Evolutionary conservation across 2,329 filamentous ascomycete species (phyloP).

Genomic region (Erysiphe pulchra): DNA sequence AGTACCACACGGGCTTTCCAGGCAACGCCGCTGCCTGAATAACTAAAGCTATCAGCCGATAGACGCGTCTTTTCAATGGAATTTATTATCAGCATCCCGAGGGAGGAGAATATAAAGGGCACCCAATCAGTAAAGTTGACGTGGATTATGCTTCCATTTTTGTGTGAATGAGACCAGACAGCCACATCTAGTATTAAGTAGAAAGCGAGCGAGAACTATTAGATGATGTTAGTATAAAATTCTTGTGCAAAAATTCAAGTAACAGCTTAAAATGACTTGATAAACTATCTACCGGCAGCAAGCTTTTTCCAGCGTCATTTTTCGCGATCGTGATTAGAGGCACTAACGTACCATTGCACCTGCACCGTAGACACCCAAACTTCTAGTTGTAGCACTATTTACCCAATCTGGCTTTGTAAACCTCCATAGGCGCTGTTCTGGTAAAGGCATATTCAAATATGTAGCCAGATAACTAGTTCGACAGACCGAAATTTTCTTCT

Average conservation of each 20-base stretch:
- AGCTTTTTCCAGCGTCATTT: not conserved
- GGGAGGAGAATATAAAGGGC: conserved; percentile 36
- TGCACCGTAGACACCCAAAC: conserved; percentile 34
- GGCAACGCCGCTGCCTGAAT: conserved; percentile 34
- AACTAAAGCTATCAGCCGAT: conserved; percentile 34
- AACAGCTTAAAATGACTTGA: not conserved
- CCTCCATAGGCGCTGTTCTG: conserved; percentile 41
- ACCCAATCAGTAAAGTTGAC: conserved; percentile 46
- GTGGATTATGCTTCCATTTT: conserved; percentile 33
- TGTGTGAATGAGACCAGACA: conserved; percentile 35
- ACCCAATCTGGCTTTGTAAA: conserved; percentile 41
- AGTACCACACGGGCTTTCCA: conserved; percentile 44
- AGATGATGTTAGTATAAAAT: conserved; percentile 1
- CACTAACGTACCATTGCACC: conserved; percentile 30
- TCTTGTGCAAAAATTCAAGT: not conserved
- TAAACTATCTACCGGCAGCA: not conserved
- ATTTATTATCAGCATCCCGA: conserved; percentile 49
- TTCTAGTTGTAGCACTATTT: conserved; percentile 36
- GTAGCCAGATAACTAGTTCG: no score
- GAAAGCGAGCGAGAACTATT: conserved; percentile 39
- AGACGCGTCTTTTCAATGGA: conserved; percentile 40
- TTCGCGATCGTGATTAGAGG: not conserved
- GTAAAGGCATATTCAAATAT: conserved; percentile 15
- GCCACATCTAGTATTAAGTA: conserved; percentile 42
- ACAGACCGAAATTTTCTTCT: no score